Evolutionary conservation across 2,329 filamentous ascomycete genomes (phyloP).

Genomic region (Talaromyces pinophilus): DNA sequence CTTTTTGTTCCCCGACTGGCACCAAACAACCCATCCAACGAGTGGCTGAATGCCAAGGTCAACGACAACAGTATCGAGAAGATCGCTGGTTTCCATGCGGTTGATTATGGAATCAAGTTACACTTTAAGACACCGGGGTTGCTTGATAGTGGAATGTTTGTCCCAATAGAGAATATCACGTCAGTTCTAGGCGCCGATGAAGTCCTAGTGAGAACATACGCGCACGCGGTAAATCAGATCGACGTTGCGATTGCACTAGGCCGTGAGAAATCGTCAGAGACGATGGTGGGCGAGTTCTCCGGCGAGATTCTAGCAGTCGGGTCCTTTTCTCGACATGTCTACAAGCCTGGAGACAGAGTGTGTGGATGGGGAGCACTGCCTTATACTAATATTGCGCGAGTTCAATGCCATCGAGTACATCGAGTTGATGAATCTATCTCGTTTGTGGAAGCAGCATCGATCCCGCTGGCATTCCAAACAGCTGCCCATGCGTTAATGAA

Average conservation of each 20-base stretch:
- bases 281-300: neutral
- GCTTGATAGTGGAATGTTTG: neutral
- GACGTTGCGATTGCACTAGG: neutral
- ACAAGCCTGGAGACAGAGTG: neutral
- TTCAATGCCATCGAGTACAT: neutral
- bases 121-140: neutral
- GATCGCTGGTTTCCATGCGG: neutral
- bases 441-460: slow-evolving; percentile 28
- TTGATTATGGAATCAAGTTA: neutral
- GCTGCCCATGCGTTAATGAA: slow-evolving; percentile 23
- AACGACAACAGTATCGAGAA: neutral
- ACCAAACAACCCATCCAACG: neutral
- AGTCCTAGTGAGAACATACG: neutral
- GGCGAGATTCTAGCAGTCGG: neutral
- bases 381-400: neutral
- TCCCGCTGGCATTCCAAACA: slow-evolving; percentile 44
- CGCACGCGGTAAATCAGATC: neutral
- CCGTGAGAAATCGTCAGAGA: neutral
- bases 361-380: neutral
- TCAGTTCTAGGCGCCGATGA: neutral
- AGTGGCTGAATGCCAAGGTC: neutral
- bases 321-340: neutral
- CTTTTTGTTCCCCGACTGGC: neutral
- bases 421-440: neutral
- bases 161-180: neutral